phyloP scores from a whole-genome alignment of 305 asterid genomes.

The Ajuga reptans region DNA sequence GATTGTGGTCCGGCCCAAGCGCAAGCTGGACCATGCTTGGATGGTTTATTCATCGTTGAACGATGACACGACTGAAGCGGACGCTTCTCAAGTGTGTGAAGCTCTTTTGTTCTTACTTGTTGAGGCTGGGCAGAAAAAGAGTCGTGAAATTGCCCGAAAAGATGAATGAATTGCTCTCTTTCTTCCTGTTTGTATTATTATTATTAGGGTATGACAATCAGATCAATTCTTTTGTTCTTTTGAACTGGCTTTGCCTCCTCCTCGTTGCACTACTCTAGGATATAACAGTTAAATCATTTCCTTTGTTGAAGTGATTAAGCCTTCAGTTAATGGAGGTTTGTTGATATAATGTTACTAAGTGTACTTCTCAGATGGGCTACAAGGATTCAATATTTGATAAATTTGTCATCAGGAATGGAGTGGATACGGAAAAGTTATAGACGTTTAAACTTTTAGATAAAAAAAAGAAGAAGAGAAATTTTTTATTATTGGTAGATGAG shows the following conservation, averaged over 20 bases:
- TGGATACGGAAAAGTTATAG: too few relatives aligned
- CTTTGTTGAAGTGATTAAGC: too few relatives aligned
- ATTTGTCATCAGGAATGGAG: too few relatives aligned
- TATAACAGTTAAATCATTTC: too few relatives aligned
- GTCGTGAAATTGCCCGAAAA: constrained; percentile 36
- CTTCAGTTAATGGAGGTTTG: too few relatives aligned
- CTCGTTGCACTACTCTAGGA: too few relatives aligned
- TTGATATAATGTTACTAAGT: too few relatives aligned
- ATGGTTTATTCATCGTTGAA: constrained; percentile 78
- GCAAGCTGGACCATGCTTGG: constrained; percentile 93
- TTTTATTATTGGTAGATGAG: too few relatives aligned
- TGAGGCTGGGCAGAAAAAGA: constrained; percentile 52
- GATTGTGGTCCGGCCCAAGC: constrained; percentile 61
- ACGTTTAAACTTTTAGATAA: too few relatives aligned
- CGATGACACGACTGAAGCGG: constrained; percentile 64
- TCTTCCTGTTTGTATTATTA: background rate
- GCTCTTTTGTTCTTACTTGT: constrained; percentile 73
- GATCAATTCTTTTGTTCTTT: constrained; percentile 18
- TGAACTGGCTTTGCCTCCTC: background rate
- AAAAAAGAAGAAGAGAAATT: too few relatives aligned
- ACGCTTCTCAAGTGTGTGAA: constrained; percentile 87
- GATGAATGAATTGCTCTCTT: constrained; percentile 33
- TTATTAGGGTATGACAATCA: background rate
- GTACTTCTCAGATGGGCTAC: too few relatives aligned
- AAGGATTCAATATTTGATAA: too few relatives aligned